A percentile compares a stretch with the other conserved stretches of the same genome.
Conservation (phyloP, 208 protist species). For the Acanthamoeba healyi region DNA sequence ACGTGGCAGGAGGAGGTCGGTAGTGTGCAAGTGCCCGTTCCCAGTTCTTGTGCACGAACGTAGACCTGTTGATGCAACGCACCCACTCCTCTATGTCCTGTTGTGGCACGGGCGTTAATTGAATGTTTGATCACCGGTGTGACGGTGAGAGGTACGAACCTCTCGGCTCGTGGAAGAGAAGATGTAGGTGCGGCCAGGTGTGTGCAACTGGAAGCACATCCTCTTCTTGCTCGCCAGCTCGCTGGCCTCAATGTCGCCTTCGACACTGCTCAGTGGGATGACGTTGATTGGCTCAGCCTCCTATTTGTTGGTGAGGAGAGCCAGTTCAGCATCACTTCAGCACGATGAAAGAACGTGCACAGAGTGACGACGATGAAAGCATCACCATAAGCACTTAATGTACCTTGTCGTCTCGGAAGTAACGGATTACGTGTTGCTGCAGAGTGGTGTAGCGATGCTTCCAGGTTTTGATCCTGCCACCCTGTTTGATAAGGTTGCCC, state of each 20-base stretch:
- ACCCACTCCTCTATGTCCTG: constrained; percentile 40
- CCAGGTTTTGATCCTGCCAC: constrained; percentile 42
- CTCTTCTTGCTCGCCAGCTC: not conserved
- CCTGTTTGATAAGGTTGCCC: constrained; percentile 38
- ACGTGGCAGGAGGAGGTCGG: constrained; percentile 25
- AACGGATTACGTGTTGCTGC: not conserved
- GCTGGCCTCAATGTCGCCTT: constrained; percentile 4
- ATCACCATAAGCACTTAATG: too few relatives aligned
- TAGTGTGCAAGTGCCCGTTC: constrained; percentile 8
- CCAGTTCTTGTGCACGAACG: constrained; percentile 62
- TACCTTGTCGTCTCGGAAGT: constrained; percentile 6
- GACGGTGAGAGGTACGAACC: not conserved
- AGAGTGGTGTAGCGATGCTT: constrained; percentile 25
- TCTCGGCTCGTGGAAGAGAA: constrained; percentile 1
- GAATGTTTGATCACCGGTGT: not conserved
- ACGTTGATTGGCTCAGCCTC: not conserved
- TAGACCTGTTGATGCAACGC: not conserved
- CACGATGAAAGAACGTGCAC: too few relatives aligned
- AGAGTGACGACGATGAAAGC: too few relatives aligned
- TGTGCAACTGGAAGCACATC: not conserved
- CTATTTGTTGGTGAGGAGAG: not conserved
- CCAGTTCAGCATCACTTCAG: too few relatives aligned
- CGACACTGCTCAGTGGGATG: not conserved
- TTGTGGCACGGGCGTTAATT: too few relatives aligned
- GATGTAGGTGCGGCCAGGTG: constrained; percentile 16